Percentiles rank a stretch among this genome's conserved stretches.
Conservation (phyloP, 2,329 filamentous ascomycete species). For the Mycosphaerelloides madeirae region DNA sequence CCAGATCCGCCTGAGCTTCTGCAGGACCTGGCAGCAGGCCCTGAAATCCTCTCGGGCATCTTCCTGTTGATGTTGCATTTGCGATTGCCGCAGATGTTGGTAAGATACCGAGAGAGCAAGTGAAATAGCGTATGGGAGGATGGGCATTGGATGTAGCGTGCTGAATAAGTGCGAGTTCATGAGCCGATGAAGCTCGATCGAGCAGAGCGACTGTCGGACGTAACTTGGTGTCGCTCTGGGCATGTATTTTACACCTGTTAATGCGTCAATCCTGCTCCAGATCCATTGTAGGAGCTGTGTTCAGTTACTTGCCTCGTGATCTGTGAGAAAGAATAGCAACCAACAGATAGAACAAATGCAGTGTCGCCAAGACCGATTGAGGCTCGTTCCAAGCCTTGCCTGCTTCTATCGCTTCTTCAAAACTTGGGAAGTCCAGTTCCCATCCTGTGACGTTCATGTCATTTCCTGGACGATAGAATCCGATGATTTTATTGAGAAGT, state of each 20-base stretch:
- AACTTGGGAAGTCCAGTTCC: constrained; percentile 37
- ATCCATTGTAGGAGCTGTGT: too few species aligned
- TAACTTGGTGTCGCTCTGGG: constrained; percentile 48
- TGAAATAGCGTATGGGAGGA: constrained; percentile 53
- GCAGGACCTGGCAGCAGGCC: constrained; percentile 41
- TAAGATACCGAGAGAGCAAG: constrained; percentile 55
- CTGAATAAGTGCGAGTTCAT: constrained; percentile 45
- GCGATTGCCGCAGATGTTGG: constrained; percentile 51
- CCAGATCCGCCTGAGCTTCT: constrained; percentile 42
- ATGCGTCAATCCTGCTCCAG: too few species aligned
- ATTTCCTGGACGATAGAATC: constrained; percentile 43
- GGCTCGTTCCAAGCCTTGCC: constrained; percentile 41
- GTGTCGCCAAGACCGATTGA: constrained; percentile 38
- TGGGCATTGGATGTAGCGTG: constrained; percentile 48
- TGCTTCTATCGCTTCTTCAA: constrained; percentile 25
- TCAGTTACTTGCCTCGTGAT: constrained; percentile 29
- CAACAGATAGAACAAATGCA: constrained; percentile 55
- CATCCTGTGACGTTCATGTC: constrained; percentile 41
- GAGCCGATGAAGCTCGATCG: constrained; percentile 48
- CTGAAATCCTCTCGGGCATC: constrained; percentile 44
- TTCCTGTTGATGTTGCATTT: constrained; percentile 44
- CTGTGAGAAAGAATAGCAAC: constrained; percentile 55
- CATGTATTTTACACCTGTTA: constrained; percentile 33
- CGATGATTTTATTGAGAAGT: constrained; percentile 45
- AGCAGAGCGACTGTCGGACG: constrained; percentile 51